Evolutionary conservation across 371 early-diverging fungal genomes (phyloP).

Genomic region (Syncephalis fuscata): DNA sequence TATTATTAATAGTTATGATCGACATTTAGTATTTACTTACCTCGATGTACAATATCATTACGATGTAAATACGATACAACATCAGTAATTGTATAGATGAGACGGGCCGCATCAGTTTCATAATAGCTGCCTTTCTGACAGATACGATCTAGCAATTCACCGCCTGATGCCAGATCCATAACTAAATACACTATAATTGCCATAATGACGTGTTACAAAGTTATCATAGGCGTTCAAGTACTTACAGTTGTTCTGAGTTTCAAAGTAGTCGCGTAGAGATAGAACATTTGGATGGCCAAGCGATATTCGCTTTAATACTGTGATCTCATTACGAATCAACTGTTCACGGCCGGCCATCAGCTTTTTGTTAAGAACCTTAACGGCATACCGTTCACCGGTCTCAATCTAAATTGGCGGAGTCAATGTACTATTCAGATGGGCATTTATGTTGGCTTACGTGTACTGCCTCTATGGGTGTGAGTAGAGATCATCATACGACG

Average conservation of each 20-base stretch:
- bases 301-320: constrained; percentile 64
- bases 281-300: constrained; percentile 77
- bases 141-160: constrained; percentile 83
- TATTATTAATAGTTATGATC: background rate
- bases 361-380: constrained; percentile 82
- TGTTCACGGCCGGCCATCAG: constrained; percentile 76
- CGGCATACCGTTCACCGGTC: constrained; percentile 73
- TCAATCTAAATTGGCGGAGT: constrained; percentile 32
- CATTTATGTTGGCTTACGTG: constrained; percentile 12
- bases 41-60: constrained; percentile 74
- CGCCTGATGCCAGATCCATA: constrained; percentile 77
- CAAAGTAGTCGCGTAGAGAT: constrained; percentile 79
- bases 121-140: constrained; percentile 61
- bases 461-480: constrained; percentile 14
- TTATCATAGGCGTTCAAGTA: background rate
- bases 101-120: constrained; percentile 75
- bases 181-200: constrained; percentile 57
- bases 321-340: constrained; percentile 83
- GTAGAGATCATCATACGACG: background rate
- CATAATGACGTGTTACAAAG: background rate
- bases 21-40: constrained; percentile 18
- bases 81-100: constrained; percentile 51
- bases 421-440: background rate
- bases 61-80: constrained; percentile 74
- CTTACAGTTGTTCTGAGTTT: constrained; percentile 73